Evolutionary conservation across 2,329 filamentous ascomycete genomes (phyloP), one percentile per base, ranked within the genome.

Genomic region (Parastagonospora nodorum): DNA sequence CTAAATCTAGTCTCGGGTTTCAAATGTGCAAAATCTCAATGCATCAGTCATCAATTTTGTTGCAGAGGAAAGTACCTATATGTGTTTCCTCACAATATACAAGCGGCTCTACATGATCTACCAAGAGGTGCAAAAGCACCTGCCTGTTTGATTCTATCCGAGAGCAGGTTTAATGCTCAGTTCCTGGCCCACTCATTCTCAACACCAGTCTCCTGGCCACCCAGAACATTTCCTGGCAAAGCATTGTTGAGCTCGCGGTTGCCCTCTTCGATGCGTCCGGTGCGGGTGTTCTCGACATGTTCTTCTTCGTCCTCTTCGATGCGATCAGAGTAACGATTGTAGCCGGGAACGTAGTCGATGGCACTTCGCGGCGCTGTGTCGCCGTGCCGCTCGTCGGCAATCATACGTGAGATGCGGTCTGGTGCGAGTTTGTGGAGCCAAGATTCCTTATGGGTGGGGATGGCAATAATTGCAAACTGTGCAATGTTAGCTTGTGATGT

Each of bases 361-460:
- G 64, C 65, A 32, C 61, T 54, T 45, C 57, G 62, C 12, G 59
- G 45, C 29, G 53, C 58, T 14, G 51, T 53, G 6, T 52, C 52
- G 39, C 63, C 64, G 19, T 66, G 52, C 42, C 66, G 55, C 35
- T 69, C 68, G 38, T 66, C 67, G 12, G 65, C 63, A 29, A 73
- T 58, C 40, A 72, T 52, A 48, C 64, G 62, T 27, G 68, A 72
- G 28, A 73, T 48, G n/a, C 65, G 62, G 7, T 65, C 66, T 2
- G 70, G 70, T 2, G 64, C 60, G 8, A 71, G 45, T 10, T 55
- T 53, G 45, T 70, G 67, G 2, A 72, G 61, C 69, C 67, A 70
- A 1, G 69, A 69, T 31, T 68, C 61, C 12, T 58, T 63, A 15
- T 66, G 51, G 2, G 65, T 71, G 14, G 69, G 67, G 0, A 65